These are phyloP conservation scores for Penicillium sp. DNA, from an alignment of 2,329 filamentous ascomycete species.

Conservation along the genomic window DNA sequence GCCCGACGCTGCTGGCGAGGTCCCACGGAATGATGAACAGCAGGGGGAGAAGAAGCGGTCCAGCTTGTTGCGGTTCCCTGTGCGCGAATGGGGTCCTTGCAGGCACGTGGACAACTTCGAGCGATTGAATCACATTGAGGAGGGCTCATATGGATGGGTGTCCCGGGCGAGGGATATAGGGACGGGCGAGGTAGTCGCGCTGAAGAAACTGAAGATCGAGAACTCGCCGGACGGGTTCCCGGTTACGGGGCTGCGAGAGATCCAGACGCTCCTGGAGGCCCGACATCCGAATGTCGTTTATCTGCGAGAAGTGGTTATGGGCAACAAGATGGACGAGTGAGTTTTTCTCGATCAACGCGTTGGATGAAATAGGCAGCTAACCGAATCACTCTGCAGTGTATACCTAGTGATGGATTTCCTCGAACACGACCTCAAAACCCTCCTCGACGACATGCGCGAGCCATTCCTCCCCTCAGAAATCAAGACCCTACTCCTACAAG, in stretches of 20 bases:
- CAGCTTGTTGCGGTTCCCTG: slow-evolving; percentile 67
- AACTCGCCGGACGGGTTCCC: slow-evolving; percentile 74
- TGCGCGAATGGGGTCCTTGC: slow-evolving; percentile 63
- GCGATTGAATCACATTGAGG: slow-evolving; percentile 92
- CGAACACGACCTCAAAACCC: slow-evolving; percentile 90
- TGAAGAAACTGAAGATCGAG: slow-evolving; percentile 93
- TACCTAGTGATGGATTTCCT: slow-evolving; percentile 96
- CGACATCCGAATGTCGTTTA: slow-evolving; percentile 76
- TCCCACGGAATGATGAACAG: slow-evolving; percentile 12
- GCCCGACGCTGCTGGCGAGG: slow-evolving; percentile 25
- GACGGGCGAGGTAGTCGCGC: slow-evolving; percentile 76
- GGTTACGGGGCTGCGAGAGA: slow-evolving; percentile 88
- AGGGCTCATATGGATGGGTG: slow-evolving; percentile 94
- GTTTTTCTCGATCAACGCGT: slow-evolving; percentile 18
- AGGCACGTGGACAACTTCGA: slow-evolving; percentile 84
- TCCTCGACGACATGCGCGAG: slow-evolving; percentile 90
- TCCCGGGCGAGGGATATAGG: slow-evolving; percentile 71
- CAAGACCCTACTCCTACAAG: slow-evolving; percentile 82
- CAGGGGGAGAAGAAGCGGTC: slow-evolving; percentile 38
- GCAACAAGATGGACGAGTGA: slow-evolving; percentile 58
- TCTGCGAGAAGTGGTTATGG: slow-evolving; percentile 78
- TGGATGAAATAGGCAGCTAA: not conserved
- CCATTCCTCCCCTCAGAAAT: slow-evolving; percentile 89
- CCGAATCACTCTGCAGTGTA: slow-evolving; percentile 53
- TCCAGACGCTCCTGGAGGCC: slow-evolving; percentile 80